phyloP scores from a whole-genome alignment of 371 early-diverging fungal species.

The Dichotomocladium elegans region DNA sequence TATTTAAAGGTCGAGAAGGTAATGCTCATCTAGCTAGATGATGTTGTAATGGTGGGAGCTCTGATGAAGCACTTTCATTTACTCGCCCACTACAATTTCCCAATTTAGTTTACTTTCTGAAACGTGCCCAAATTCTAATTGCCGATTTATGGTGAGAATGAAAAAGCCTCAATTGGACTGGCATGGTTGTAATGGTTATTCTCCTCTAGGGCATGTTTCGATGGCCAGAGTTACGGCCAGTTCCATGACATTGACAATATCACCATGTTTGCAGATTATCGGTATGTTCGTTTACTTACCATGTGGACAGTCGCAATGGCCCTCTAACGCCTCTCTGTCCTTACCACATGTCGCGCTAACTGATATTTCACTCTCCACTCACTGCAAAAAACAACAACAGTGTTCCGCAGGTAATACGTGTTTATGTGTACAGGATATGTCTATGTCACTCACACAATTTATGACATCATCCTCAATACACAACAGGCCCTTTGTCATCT shows the following conservation, averaged over 20 bases:
- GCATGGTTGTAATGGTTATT: not conserved
- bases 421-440: not conserved
- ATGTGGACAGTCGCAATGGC: too few relatives aligned
- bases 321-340: too few relatives aligned
- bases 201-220: slow-evolving; percentile 75
- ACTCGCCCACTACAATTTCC: too few relatives aligned
- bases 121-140: slow-evolving; percentile 87
- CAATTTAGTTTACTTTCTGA: slow-evolving; percentile 64
- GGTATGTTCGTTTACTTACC: too few relatives aligned
- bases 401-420: slow-evolving; percentile 48
- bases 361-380: too few relatives aligned
- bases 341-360: too few relatives aligned
- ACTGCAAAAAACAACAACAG: too few relatives aligned
- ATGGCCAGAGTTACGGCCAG: slow-evolving; percentile 58
- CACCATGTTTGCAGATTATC: slow-evolving; percentile 94
- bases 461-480: too few relatives aligned
- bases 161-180: not conserved
- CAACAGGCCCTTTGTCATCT: slow-evolving; percentile 75
- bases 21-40: too few relatives aligned
- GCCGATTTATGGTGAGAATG: slow-evolving; percentile 76
- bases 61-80: too few relatives aligned
- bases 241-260: slow-evolving; percentile 79
- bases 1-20: slow-evolving; percentile 60
- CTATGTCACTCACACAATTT: too few relatives aligned
- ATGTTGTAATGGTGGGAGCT: too few relatives aligned